Base-by-base conservation (phyloP, 495 filamentous ascomycete genomes). In the Neohortaea acidophila region DNA sequence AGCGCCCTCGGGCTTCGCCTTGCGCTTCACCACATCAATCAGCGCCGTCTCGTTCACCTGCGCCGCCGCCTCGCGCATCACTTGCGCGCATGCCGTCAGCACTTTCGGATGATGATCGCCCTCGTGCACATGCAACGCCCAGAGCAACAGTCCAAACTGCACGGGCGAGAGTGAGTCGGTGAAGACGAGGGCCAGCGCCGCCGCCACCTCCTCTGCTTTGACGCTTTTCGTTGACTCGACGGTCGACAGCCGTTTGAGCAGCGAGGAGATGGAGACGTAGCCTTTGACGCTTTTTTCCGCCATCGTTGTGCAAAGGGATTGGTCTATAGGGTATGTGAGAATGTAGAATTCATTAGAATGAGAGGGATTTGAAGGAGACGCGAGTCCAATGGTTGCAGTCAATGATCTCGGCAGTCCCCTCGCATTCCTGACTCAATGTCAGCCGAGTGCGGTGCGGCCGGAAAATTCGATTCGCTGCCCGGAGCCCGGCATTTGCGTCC, bases 121-220 rank as follows among this genome's bases (percentile, higher is more conserved):
- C 13, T 75, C 76, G 1, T 84, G 92, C 48, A 85, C 91, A 55
- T 93, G 83, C 17, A 99, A 63, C 17, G 82, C 75, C 21, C 87
- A 93, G 14, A 99, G 64, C 11, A 99, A 67, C 20, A 83, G 77
- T 4, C 77, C 79, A 3, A 78, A 79, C 48, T 96, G 91, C 5
- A 86, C 77, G 19, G 78, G 72, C 1, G 79, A 85, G 2, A 94
- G 63, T 28, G 72, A 68, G 59, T 94, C 74, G 19, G 81, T 83
- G 53, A 96, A 94, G 53, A 93, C 87, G 47, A 80, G 66, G 2
- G 82, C 75, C 47, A 99, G 77, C 12, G 89, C 86, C 6, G 77
- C 61, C 39, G 86, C 84, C 50, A 99, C 87, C 44, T 92, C 80
- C 24, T 75, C 67, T 14, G 86, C 77, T 14, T 72, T 70, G 10